A percentile compares a stretch with the other conserved stretches of the same genome.
phyloP scores from a whole-genome alignment of 441 rosid species.

The Metrosideros polymorpha region DNA sequence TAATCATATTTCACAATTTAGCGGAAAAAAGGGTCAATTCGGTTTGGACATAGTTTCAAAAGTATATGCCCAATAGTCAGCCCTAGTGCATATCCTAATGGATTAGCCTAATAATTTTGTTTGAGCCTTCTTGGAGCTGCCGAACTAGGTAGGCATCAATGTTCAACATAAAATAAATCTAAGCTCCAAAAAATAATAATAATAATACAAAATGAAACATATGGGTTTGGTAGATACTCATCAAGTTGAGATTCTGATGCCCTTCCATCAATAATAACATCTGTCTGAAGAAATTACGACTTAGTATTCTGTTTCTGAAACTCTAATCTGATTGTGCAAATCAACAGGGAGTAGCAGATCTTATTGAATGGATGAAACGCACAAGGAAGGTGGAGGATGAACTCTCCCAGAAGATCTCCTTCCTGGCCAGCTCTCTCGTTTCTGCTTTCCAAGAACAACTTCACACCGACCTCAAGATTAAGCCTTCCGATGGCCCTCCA shows the following conservation, averaged over 20 bases:
- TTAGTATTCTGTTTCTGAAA: no score
- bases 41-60: neutral
- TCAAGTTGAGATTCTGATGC: neutral
- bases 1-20: neutral
- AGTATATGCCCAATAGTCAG: neutral
- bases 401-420: slow-evolving; percentile 46
- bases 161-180: neutral
- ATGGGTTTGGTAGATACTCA: neutral
- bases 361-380: slow-evolving; percentile 47
- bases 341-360: slow-evolving; percentile 43
- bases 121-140: neutral
- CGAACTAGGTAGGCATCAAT: neutral
- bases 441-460: slow-evolving; percentile 36
- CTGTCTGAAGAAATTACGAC: neutral
- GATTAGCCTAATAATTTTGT: neutral
- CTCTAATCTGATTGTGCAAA: neutral
- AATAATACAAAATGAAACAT: neutral
- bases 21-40: neutral
- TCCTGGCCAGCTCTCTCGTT: slow-evolving; percentile 38
- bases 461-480: slow-evolving; percentile 50
- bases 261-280: neutral
- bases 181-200: neutral
- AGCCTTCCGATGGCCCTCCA: slow-evolving; percentile 37
- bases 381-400: slow-evolving; percentile 60
- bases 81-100: neutral